Evolutionary conservation across 257 asterid genomes (phyloP), one percentile per base, ranked within the genome.

Genomic region (Sherardia arvensis): DNA sequence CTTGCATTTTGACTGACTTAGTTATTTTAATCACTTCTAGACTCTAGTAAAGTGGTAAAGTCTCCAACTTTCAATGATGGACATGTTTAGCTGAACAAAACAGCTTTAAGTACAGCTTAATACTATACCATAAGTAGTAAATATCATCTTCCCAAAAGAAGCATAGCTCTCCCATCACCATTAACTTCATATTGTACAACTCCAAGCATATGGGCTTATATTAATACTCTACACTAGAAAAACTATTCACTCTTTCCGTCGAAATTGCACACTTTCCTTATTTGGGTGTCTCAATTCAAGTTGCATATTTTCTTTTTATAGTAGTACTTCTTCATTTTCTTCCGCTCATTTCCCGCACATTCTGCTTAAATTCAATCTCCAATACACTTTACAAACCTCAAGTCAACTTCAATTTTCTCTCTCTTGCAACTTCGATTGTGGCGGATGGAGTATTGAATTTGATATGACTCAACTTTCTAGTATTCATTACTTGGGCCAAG

Each of bases 1-100:
- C 57, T 58, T 26, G n/a, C 34, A n/a, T 40, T 63, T 58, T 73
- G 74, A 69, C 65, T 38, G 71, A 28, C 8, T 69, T 53, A 59
- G 22, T 25, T 53, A 73, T 17, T 58, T 11, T 54, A 53, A 12
- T 45, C 14, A 2, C 14, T 45, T 18, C 53, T 43, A 43, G 47
- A 43, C 28, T 21, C 55, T 48, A 10, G 30, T 56, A 43, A 43
- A n/a, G 3, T 20, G 48, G 36, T 48, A 32, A 64, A 36, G 62
- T 23, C 43, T 30, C 20, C 0, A 1, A 34, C 38, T 61, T 18
- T 29, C 32, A 53, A 49, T 66, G 55, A 60, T 56, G 32, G 18
- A 1, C 28, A 53, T 15, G 51, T 15, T 14, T 43, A 43, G 7
- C 7, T 59, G 45, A 51, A 54, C 58, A 51, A 18, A 38, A 45